Evolutionary conservation across 139 green algal genomes (phyloP), one percentile per base, ranked within the genome.

Genomic region (Pedinophyceae sp.): DNA sequence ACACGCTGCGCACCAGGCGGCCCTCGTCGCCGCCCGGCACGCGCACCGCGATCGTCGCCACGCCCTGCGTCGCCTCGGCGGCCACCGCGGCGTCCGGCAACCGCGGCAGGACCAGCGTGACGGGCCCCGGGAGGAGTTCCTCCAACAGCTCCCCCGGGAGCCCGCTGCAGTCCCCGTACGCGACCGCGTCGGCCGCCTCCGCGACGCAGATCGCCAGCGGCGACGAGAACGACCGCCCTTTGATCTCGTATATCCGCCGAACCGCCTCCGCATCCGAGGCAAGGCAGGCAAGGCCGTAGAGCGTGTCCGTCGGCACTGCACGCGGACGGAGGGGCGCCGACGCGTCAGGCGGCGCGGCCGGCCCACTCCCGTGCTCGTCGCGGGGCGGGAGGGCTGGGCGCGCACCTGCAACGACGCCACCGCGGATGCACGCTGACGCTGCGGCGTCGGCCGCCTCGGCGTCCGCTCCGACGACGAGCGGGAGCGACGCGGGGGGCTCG

Each of bases 141-240:
- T 62, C 34, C 38, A 55, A 17, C 5, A 59, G 39, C 22, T 6
- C 53, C 19, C 5, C 19, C 16, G 53, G 53, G 22, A 59, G 61
- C 43, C 68, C 53, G 18, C 52, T 50, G 2, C 46, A 38, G 20
- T 71, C 27, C 1, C 45, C 71, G 45, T 71, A 82, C 1, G 29
- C 30, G 1, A 20, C 22, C 16, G 87, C 61, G 18, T 79, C 69
- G 1, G n/a, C 58, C 3, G 62, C 40, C 25, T 83, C 64, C 17
- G 59, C 81, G 24, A 90, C 55, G 24, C 69, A 80, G 23, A 88
- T 64, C 1, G 77, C 77, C 39, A 87, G 55, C 1, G 79, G 73
- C 13, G 68, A 54, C 25, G 54, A 13, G 3, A 38, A 20, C 0
- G 16, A 26, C 2, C 77, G 62, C 28, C 61, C 26, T 60, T 87